Evolutionary conservation across 2,329 filamentous ascomycete species (phyloP).

Genomic region (Diaporthe caulivora): DNA sequence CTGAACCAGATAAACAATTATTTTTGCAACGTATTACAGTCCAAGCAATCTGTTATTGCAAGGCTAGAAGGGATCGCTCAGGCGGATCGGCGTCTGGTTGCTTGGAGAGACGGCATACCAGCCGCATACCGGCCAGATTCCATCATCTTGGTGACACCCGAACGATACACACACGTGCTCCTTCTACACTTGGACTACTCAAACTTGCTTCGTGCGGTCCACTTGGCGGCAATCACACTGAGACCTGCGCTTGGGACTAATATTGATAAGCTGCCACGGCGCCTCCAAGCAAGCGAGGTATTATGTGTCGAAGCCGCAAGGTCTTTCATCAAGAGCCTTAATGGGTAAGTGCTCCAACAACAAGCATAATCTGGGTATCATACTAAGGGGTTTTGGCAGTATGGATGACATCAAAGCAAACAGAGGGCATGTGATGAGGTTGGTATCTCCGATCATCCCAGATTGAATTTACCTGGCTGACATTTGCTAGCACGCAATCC

Average conservation of each 20-base stretch:
- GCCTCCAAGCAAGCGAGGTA: background rate
- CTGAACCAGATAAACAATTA: background rate
- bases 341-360: background rate
- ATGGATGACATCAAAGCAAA: constrained; percentile 3
- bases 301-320: background rate
- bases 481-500: background rate
- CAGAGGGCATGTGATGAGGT: background rate
- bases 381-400: background rate
- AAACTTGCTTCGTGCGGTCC: background rate
- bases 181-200: background rate
- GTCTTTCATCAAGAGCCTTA: background rate
- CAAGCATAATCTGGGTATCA: no score
- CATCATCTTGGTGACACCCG: background rate
- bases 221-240: background rate
- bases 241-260: background rate
- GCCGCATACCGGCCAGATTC: background rate
- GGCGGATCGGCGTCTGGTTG: background rate
- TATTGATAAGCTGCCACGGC: background rate
- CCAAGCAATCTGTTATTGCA: constrained; percentile 4
- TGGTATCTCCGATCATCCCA: background rate
- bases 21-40: background rate
- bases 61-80: background rate
- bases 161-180: background rate
- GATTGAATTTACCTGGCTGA: background rate
- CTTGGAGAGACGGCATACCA: background rate